Evolutionary conservation across 495 filamentous ascomycete species (phyloP).

Genomic region (Lepidopterella palustris): DNA sequence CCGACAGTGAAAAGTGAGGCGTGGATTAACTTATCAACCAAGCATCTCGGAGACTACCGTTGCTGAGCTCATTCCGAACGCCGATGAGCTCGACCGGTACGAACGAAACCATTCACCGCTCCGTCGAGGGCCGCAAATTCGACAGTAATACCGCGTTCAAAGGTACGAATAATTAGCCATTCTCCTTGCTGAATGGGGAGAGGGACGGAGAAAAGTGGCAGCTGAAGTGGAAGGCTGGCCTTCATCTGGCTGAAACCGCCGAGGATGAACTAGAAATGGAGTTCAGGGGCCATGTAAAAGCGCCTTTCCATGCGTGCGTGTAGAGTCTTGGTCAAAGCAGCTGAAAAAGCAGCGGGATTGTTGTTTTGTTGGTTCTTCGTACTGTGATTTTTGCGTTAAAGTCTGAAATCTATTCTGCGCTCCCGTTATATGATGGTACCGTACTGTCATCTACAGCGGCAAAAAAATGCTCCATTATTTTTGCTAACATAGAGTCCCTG

Average conservation of each 20-base stretch:
- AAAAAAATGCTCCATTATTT: no score
- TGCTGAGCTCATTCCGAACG: not conserved
- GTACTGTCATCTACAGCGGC: no score
- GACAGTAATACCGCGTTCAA: not conserved
- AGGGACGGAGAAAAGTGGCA: not conserved
- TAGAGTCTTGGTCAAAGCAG: not conserved
- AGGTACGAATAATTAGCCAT: not conserved
- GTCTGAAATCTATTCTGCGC: no score
- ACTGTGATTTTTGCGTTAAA: no score
- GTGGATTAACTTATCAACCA: not conserved
- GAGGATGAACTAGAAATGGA: not conserved
- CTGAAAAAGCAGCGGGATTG: not conserved
- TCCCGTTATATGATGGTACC: no score
- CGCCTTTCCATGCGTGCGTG: not conserved
- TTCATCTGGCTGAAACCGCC: not conserved
- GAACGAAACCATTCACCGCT: not conserved
- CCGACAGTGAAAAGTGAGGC: not conserved
- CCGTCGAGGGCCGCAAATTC: not conserved
- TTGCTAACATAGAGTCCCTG: no score
- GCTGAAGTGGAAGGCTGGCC: not conserved
- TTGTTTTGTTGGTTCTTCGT: not conserved
- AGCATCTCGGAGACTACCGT: not conserved
- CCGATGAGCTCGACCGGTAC: not conserved
- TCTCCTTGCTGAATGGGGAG: not conserved
- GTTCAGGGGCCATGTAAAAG: not conserved